These are phyloP conservation scores for Chalciporus sp. DNA, from an alignment of 1,284 basidiomycete species.

Conservation along the genomic window DNA sequence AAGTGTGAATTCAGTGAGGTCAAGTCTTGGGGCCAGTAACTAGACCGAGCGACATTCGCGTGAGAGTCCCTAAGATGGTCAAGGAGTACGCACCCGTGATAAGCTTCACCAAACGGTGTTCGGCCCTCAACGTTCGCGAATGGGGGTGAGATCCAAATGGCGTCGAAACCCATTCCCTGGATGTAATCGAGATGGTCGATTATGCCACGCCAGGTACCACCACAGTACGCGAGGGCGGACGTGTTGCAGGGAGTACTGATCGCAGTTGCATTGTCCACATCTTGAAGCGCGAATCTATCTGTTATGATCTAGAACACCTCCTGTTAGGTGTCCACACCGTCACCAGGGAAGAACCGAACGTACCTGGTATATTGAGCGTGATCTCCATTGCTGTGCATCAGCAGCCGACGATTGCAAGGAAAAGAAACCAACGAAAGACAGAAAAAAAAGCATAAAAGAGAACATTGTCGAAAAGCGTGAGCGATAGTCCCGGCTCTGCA, in stretches of 20 bases:
- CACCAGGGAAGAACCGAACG: background rate
- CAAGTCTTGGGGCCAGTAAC: constrained; percentile 66
- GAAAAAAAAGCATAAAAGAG: constrained; percentile 6
- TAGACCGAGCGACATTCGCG: constrained; percentile 9
- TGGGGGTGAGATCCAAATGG: constrained; percentile 69
- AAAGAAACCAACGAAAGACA: constrained; percentile 12
- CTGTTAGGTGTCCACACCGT: background rate
- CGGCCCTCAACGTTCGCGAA: constrained; percentile 63
- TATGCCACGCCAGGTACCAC: constrained; percentile 74
- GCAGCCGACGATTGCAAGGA: constrained; percentile 31
- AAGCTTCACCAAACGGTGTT: constrained; percentile 66
- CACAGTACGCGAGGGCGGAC: constrained; percentile 62
- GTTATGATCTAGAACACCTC: constrained; percentile 51
- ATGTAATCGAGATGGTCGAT: constrained; percentile 78
- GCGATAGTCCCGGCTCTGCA: background rate
- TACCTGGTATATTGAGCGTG: constrained; percentile 46
- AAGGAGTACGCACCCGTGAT: constrained; percentile 51
- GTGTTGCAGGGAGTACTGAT: constrained; percentile 50
- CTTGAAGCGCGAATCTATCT: constrained; percentile 69
- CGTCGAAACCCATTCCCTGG: constrained; percentile 75
- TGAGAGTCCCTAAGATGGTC: background rate
- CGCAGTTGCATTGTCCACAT: constrained; percentile 42
- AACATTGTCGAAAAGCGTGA: constrained; percentile 2
- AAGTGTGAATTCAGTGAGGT: constrained; percentile 65
- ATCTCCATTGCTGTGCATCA: constrained; percentile 40